phyloP scores from a whole-genome alignment of 257 asterid genomes.

The Leptodermis oblonga region DNA sequence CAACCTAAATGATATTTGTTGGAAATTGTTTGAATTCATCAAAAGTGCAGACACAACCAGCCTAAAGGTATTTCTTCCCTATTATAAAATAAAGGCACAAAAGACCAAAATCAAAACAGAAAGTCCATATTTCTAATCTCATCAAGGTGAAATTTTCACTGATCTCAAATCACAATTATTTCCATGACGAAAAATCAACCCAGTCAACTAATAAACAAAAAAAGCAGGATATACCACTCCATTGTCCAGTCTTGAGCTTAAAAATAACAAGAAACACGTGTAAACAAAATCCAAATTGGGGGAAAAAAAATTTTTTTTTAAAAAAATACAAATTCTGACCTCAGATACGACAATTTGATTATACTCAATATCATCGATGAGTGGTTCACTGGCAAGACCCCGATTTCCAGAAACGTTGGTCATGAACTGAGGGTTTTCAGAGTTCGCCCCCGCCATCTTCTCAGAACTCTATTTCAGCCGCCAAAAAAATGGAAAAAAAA shows the following conservation, averaged over 20 bases:
- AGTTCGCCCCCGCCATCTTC: conserved; percentile 54
- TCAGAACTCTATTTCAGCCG: conserved; percentile 1
- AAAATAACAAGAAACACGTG: background rate
- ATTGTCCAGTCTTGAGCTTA: background rate
- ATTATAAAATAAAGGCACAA: too few relatives aligned
- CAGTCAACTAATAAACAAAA: background rate
- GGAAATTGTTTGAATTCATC: background rate
- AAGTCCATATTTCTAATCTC: background rate
- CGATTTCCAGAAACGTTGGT: conserved; percentile 38
- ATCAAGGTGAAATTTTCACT: background rate
- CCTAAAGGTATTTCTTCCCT: background rate
- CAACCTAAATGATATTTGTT: too few relatives aligned
- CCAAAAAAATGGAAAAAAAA: background rate
- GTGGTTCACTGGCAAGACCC: conserved; percentile 52
- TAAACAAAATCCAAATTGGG: background rate
- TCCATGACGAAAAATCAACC: background rate
- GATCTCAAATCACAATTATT: background rate
- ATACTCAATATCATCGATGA: conserved; percentile 70
- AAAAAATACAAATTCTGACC: too few relatives aligned
- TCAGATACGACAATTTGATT: conserved; percentile 87
- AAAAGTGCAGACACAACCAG: background rate
- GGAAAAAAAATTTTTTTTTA: background rate
- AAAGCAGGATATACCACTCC: background rate
- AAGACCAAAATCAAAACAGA: background rate
- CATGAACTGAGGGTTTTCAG: conserved; percentile 67